Percentiles rank a stretch among this genome's conserved stretches.
phyloP scores from a whole-genome alignment of 2,329 filamentous ascomycete species.

The Massarina eburnea region DNA sequence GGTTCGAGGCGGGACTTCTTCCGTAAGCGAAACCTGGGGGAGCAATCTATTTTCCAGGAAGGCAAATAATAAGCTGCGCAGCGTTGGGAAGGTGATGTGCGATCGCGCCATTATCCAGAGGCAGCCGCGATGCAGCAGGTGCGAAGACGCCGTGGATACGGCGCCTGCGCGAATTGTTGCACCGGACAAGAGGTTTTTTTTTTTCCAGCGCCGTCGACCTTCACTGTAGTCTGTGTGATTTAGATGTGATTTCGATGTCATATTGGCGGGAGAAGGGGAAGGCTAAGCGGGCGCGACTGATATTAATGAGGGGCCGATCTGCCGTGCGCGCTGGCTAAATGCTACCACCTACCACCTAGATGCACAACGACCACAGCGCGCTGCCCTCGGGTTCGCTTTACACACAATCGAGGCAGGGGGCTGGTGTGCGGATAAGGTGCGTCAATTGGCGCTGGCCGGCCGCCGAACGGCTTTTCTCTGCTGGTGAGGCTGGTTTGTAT shows the following conservation, averaged over 20 bases:
- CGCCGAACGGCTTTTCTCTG: conserved; percentile 11
- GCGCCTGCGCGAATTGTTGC: too few relatives aligned
- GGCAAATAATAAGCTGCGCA: too few relatives aligned
- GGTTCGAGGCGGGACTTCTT: conserved; percentile 15
- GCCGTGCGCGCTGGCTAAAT: conserved; percentile 25
- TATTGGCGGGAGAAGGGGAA: too few relatives aligned
- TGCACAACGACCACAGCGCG: conserved; percentile 1
- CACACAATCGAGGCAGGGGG: not conserved
- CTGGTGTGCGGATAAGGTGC: not conserved
- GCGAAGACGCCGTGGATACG: too few relatives aligned
- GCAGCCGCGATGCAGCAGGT: too few relatives aligned
- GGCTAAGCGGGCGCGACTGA: too few relatives aligned
- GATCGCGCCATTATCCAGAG: too few relatives aligned
- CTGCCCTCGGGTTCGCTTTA: not conserved
- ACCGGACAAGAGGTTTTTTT: too few relatives aligned
- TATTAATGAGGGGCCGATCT: conserved; percentile 11
- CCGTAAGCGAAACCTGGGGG: conserved; percentile 18
- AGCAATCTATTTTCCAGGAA: conserved; percentile 7
- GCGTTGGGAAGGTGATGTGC: too few relatives aligned
- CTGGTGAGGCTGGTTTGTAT: conserved; percentile 14
- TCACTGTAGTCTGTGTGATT: too few relatives aligned
- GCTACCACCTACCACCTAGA: conserved; percentile 3
- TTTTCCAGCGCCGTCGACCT: too few relatives aligned
- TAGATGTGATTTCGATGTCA: too few relatives aligned
- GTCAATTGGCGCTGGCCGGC: conserved; percentile 8